Evolutionary conservation across 805 yeast genomes (phyloP), one percentile per base, ranked within the genome.

Genomic region (Brettanomyces bruxellensis): DNA sequence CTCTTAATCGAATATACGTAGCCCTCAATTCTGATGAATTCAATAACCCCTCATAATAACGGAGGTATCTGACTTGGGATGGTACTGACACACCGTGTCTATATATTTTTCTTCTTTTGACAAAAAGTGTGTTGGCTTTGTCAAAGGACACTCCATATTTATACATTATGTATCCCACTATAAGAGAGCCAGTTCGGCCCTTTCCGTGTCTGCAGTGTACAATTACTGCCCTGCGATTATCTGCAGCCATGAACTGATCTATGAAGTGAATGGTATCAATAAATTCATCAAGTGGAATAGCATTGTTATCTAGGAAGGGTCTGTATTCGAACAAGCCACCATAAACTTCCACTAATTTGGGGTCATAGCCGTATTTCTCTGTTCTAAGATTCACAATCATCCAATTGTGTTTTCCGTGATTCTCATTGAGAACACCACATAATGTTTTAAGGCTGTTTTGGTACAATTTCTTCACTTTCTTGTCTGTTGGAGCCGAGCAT

Each of bases 181-280:
- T 75, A 1, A 87, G 64, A 1, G 89, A 73, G 0, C 98, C 97
- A 0, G 95, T 82, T 25, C 98, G 68, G 0, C 98, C 98, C 62
- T 88, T 89, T 0, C 98, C 98, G 52, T 86, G 86, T 56, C 84
- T 81, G 60, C 98, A 91, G 59, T 91, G 97, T 6, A 91, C 61
- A 0, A 86, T 89, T 3, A 83, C 79, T 5, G 51, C 57, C 22
- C 51, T 43, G 46, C 74, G 71, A 0, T 62, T 48, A 0, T 64
- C 54, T 22, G 60, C 52, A 1, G 51, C 40, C 25, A 84, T 55
- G 51, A 64, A 82, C 0, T 50, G 51, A 38, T 70, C 62, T 6
- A 89, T 73, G 1, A 70, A 72, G 13, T 61, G 57, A 0, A 79
- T 67, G 4, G 74, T 58, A 2, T 57, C 53, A 4, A 75, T 59